Evolutionary conservation across 2,329 filamentous ascomycete genomes (phyloP).

Genomic region (Biscogniauxia sp.): DNA sequence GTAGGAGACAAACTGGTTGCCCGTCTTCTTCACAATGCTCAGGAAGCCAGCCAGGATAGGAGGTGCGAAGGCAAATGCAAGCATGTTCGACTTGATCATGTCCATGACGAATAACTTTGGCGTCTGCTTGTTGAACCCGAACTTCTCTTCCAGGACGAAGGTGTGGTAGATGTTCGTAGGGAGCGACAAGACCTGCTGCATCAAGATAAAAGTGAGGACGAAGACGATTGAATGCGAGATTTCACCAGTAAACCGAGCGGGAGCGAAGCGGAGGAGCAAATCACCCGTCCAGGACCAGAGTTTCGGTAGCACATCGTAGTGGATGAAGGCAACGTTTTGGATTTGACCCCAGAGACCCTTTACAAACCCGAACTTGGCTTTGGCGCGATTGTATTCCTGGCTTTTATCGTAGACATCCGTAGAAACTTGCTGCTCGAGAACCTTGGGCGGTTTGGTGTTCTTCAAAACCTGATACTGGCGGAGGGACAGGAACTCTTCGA

Average conservation of each 20-base stretch:
- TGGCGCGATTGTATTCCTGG: constrained; percentile 93
- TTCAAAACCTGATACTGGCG: constrained; percentile 89
- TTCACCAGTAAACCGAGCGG: constrained; percentile 79
- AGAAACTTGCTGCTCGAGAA: constrained; percentile 83
- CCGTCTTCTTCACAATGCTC: constrained; percentile 90
- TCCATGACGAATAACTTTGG: constrained; percentile 83
- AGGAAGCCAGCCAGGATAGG: constrained; percentile 91
- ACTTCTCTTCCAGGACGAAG: constrained; percentile 94
- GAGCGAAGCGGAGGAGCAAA: constrained; percentile 71
- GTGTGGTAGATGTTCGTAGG: constrained; percentile 88
- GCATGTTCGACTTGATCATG: constrained; percentile 84
- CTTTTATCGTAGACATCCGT: constrained; percentile 92
- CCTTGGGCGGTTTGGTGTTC: constrained; percentile 75
- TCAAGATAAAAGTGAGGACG: constrained; percentile 79
- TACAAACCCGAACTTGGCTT: constrained; percentile 84
- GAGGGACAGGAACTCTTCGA: constrained; percentile 85
- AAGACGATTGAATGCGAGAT: constrained; percentile 93
- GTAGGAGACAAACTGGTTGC: constrained; percentile 95
- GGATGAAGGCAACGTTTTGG: constrained; percentile 86
- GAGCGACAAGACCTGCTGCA: constrained; percentile 75
- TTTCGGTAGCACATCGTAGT: constrained; percentile 86
- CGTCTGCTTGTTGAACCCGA: constrained; percentile 99
- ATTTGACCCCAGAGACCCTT: constrained; percentile 80
- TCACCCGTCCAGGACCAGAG: constrained; percentile 81
- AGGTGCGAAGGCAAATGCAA: constrained; percentile 75